A percentile compares a stretch with the other conserved stretches of the same genome.
Conservation (phyloP, 148 eudicot species). For the Talinum fruticosum region DNA sequence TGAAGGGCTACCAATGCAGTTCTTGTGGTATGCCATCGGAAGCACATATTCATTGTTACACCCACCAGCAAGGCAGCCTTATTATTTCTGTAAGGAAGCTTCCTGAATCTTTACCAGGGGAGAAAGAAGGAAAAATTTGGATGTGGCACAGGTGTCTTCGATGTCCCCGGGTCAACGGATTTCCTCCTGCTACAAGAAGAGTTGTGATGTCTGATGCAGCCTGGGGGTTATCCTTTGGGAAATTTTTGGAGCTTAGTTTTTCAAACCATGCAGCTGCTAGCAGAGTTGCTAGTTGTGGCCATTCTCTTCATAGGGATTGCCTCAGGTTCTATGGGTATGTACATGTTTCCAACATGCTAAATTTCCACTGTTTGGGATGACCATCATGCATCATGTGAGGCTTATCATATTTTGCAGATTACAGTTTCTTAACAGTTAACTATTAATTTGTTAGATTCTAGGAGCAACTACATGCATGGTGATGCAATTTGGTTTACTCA, state of each 20-base stretch:
- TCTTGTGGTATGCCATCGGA: constrained; percentile 90
- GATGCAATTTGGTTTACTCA: neutral
- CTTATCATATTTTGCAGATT: neutral
- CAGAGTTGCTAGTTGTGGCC: constrained; percentile 96
- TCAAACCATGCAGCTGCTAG: constrained; percentile 97
- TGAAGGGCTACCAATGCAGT: constrained; percentile 68
- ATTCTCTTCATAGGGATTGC: constrained; percentile 93
- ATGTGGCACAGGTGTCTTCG: constrained; percentile 99
- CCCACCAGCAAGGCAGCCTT: constrained; percentile 90
- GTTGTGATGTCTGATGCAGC: constrained; percentile 99
- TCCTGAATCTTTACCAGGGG: constrained; percentile 75
- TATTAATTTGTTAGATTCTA: too few relatives aligned
- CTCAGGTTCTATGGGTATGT: constrained; percentile 94
- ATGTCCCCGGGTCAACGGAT: constrained; percentile 76
- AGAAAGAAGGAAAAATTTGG: constrained; percentile 88
- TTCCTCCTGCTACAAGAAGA: constrained; percentile 91
- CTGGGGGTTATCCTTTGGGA: constrained; percentile 99
- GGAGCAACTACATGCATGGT: neutral
- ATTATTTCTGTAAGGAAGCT: constrained; percentile 94
- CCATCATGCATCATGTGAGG: neutral
- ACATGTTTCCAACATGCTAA: neutral
- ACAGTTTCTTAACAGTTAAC: neutral
- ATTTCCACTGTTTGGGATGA: neutral
- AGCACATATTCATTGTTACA: constrained; percentile 94
- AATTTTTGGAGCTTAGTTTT: constrained; percentile 95